Evolutionary conservation across 2,329 filamentous ascomycete species (phyloP).

Genomic region (Cryphonectria radicalis): DNA sequence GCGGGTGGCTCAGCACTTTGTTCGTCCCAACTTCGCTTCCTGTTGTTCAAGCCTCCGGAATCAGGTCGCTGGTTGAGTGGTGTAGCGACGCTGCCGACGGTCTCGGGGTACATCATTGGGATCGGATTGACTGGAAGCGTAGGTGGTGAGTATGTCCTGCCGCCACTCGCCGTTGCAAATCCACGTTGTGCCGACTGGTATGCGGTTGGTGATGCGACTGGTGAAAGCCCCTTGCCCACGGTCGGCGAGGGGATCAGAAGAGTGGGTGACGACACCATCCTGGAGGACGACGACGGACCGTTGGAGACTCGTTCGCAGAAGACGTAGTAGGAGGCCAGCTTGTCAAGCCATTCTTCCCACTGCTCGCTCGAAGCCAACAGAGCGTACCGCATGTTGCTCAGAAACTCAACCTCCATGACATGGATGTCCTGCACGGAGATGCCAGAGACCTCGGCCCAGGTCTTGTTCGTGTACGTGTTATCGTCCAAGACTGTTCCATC

Average conservation of each 20-base stretch:
- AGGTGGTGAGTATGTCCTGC: slow-evolving; percentile 44
- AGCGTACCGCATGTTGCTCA: slow-evolving; percentile 97
- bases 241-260: slow-evolving; percentile 47
- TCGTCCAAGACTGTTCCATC: slow-evolving; percentile 77
- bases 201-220: slow-evolving; percentile 55
- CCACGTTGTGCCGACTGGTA: slow-evolving; percentile 40
- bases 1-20: slow-evolving; percentile 58
- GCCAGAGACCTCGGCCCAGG: slow-evolving; percentile 96
- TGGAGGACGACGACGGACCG: slow-evolving; percentile 52
- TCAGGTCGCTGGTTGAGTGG: slow-evolving; percentile 54
- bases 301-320: slow-evolving; percentile 74
- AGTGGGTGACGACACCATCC: slow-evolving; percentile 43
- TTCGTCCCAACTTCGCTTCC: slow-evolving; percentile 57
- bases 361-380: slow-evolving; percentile 83
- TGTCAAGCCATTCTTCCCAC: slow-evolving; percentile 86
- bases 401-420: slow-evolving; percentile 99
- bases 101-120: slow-evolving; percentile 36
- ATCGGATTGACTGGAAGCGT: slow-evolving; percentile 36
- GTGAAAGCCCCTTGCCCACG: slow-evolving; percentile 46
- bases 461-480: slow-evolving; percentile 99
- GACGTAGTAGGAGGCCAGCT: slow-evolving; percentile 79
- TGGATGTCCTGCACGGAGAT: slow-evolving; percentile 95
- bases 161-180: slow-evolving; percentile 28
- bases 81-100: slow-evolving; percentile 37
- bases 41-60: slow-evolving; percentile 38